Evolutionary conservation across 139 green algal genomes (phyloP).

Genomic region (Zygnema cylindricum): DNA sequence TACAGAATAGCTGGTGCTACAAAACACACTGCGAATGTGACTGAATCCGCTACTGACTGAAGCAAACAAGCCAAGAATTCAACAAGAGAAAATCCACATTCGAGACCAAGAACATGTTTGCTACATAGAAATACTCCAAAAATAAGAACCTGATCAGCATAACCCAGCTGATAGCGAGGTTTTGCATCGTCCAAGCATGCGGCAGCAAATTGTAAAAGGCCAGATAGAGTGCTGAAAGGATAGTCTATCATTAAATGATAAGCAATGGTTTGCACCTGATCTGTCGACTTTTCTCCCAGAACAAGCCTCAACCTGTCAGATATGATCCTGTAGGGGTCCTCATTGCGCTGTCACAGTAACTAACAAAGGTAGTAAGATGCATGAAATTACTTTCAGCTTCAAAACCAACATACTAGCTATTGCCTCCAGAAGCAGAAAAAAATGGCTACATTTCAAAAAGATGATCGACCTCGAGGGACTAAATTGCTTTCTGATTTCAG

Average conservation of each 20-base stretch:
- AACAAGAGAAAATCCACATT: not conserved
- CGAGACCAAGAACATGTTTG: not conserved
- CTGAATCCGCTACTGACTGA: too few species aligned
- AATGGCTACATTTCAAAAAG: too few species aligned
- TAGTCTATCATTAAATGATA: not conserved
- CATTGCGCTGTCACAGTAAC: constrained; percentile 20
- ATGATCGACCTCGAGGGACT: too few species aligned
- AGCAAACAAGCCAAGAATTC: too few species aligned
- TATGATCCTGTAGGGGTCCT: constrained; percentile 32
- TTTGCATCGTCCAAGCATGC: not conserved
- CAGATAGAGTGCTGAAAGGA: not conserved
- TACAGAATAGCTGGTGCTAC: too few species aligned
- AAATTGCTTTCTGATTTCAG: too few species aligned
- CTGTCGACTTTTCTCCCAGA: constrained; percentile 9
- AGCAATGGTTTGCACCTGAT: constrained; percentile 27
- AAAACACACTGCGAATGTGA: too few species aligned
- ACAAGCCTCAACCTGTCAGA: constrained; percentile 30
- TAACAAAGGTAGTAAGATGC: too few species aligned
- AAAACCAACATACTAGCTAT: too few species aligned
- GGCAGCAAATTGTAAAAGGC: not conserved
- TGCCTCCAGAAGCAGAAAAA: too few species aligned
- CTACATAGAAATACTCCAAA: not conserved
- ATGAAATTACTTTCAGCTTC: too few species aligned
- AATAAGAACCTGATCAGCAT: not conserved
- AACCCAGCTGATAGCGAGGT: not conserved